phyloP scores from a whole-genome alignment of 192 early-diverging fungal genomes.

The Umbelopsis sp. region DNA sequence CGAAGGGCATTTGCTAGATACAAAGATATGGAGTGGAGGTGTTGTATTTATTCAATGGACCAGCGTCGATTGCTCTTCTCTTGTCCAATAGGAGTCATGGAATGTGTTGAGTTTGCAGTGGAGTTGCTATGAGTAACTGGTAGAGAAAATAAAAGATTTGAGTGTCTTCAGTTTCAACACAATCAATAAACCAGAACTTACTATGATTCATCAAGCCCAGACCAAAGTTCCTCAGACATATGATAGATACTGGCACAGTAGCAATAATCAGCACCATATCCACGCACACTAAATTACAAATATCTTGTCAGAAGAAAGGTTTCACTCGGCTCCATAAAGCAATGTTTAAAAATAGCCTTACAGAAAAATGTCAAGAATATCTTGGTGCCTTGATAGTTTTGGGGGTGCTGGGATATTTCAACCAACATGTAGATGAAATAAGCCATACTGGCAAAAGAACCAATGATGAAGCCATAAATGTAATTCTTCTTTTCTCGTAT shows the following conservation, averaged over 20 bases:
- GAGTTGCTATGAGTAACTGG: constrained; percentile 39
- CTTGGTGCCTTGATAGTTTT: constrained; percentile 48
- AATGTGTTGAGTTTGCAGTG: constrained; percentile 30
- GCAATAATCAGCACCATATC: constrained; percentile 49
- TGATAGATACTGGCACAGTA: constrained; percentile 55
- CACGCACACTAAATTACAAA: constrained; percentile 40
- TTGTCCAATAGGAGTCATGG: constrained; percentile 33
- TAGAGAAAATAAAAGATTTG: neutral
- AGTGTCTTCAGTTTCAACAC: neutral
- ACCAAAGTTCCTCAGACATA: constrained; percentile 73
- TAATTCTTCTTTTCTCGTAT: constrained; percentile 52
- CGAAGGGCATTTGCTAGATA: neutral
- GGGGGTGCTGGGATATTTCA: constrained; percentile 53
- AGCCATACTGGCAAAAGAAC: constrained; percentile 62
- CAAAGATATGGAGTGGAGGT: neutral
- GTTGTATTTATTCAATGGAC: constrained; percentile 40
- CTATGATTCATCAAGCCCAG: constrained; percentile 71
- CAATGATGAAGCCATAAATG: constrained; percentile 63
- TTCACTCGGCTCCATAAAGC: too few species aligned
- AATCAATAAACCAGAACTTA: constrained; percentile 34
- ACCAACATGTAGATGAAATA: constrained; percentile 71
- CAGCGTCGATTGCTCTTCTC: constrained; percentile 41
- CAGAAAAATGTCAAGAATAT: constrained; percentile 60
- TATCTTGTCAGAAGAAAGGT: too few species aligned
- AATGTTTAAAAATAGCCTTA: constrained; percentile 37